Evolutionary conservation across 345 rosid genomes (phyloP).

Genomic region (Eucalyptus brandiana): DNA sequence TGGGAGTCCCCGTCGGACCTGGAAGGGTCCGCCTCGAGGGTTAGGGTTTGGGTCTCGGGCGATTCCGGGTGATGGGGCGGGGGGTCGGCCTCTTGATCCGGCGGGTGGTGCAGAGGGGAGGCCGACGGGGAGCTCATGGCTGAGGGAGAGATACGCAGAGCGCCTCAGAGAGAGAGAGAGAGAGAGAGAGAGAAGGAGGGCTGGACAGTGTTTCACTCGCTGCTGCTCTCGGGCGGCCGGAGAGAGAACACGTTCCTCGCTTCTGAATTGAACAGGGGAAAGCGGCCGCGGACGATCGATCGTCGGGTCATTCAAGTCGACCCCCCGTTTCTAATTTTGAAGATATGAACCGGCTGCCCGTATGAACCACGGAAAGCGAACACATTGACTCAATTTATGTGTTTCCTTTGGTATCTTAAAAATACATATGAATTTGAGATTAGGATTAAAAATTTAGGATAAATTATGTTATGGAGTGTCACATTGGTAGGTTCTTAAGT

Average conservation of each 20-base stretch:
- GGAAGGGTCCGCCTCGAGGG: not conserved
- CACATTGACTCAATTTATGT: too few relatives aligned
- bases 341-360: too few relatives aligned
- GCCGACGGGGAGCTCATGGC: not conserved
- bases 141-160: not conserved
- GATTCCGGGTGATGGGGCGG: not conserved
- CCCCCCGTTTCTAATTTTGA: not conserved
- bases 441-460: too few relatives aligned
- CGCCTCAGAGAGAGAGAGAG: not conserved
- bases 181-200: not conserved
- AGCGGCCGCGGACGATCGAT: not conserved
- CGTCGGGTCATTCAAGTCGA: not conserved
- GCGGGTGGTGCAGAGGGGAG: not conserved
- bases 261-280: not conserved
- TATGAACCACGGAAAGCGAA: too few relatives aligned
- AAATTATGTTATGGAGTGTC: too few relatives aligned
- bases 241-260: not conserved
- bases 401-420: too few relatives aligned
- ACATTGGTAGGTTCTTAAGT: too few relatives aligned
- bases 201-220: not conserved
- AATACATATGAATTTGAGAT: too few relatives aligned
- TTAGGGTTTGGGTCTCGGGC: slow-evolving; percentile 6
- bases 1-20: not conserved
- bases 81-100: not conserved
- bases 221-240: not conserved